Base-by-base conservation (phyloP, 495 filamentous ascomycete genomes). In the Evansstolkia leycettana region DNA sequence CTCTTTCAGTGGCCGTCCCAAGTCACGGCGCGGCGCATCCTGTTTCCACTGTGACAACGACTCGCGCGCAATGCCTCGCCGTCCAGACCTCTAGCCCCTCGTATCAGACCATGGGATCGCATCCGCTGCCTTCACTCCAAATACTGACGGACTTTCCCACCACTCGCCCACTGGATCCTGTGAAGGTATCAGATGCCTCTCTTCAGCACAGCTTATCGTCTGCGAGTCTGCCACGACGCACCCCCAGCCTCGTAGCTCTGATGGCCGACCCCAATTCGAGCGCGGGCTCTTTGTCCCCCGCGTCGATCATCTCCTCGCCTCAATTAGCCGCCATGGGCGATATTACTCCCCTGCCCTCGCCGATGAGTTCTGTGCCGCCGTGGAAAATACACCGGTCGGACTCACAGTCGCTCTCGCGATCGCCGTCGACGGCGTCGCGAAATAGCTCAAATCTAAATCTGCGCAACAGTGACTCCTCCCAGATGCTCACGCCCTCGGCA, bases 281-380 rank as follows among this genome's bases (percentile, higher is more conserved):
- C 41, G 53, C 65, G 2, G 68, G 63, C 11, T 80, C 76, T 5
- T 47, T 73, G 15, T 81, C 78, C 2, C 76, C 76, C 1, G 67
- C 62, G 17, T 80, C 78, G 9, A 34, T 59, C 15, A 46, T 76
- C 13, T 73, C 78, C 4, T 82, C 78, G 12, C 86, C 87, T 2
- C 74, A 79, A 39, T 69, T 93, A 26, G 75, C 77, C 38, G 83
- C 87, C 13, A 78, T 94, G 74, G 73, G 75, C 26, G 85, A 94
- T 48, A 78, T 98, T 38, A 98, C 90, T 3, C 90, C 90, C 34
- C 58, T 98, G 15, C 90, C 90, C 8, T 95, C 90, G 4, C 90
- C 90, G 6, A 70, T 95, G 26, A 70, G 70, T 6, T 62, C 62
- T 39, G 78, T 80, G 29, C 84, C 82, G 6, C 82, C 88, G n/a